phyloP scores from a whole-genome alignment of 139 green algal species.

The Coelastrella sp. region DNA sequence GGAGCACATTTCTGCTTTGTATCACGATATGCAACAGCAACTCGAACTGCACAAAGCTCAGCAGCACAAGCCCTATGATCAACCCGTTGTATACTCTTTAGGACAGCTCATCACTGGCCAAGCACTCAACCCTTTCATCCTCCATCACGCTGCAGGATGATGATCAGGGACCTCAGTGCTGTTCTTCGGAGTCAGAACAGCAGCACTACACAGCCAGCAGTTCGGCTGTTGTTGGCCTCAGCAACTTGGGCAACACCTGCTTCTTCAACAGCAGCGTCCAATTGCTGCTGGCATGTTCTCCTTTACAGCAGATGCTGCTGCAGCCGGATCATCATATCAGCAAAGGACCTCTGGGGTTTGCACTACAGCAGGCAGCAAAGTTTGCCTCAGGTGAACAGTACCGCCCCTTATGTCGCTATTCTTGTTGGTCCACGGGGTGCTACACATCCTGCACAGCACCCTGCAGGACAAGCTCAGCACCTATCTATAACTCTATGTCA shows the following conservation, averaged over 20 bases:
- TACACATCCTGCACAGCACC: neutral
- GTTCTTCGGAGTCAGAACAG: neutral
- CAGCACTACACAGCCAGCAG: constrained; percentile 26
- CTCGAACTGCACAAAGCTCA: no score
- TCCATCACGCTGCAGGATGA: neutral
- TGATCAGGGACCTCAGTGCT: neutral
- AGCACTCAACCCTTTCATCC: neutral
- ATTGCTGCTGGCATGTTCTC: constrained; percentile 59
- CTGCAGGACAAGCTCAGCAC: no score
- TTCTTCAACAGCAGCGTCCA: constrained; percentile 77
- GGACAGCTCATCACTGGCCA: neutral
- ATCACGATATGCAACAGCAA: no score
- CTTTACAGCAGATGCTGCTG: constrained; percentile 47
- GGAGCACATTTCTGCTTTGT: no score
- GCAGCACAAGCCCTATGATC: no score
- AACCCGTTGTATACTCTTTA: no score
- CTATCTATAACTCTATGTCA: no score
- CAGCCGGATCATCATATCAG: neutral
- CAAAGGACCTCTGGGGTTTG: constrained; percentile 57
- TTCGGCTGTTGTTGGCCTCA: constrained; percentile 52
- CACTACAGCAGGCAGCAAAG: constrained; percentile 53
- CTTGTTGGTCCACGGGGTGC: no score
- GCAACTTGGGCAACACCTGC: constrained; percentile 79
- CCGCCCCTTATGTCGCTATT: neutral
- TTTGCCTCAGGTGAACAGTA: constrained; percentile 25